Evolutionary conservation across 106 monocot species (phyloP), one percentile per base, ranked within the genome.

Genomic region (Posidonia australis): DNA sequence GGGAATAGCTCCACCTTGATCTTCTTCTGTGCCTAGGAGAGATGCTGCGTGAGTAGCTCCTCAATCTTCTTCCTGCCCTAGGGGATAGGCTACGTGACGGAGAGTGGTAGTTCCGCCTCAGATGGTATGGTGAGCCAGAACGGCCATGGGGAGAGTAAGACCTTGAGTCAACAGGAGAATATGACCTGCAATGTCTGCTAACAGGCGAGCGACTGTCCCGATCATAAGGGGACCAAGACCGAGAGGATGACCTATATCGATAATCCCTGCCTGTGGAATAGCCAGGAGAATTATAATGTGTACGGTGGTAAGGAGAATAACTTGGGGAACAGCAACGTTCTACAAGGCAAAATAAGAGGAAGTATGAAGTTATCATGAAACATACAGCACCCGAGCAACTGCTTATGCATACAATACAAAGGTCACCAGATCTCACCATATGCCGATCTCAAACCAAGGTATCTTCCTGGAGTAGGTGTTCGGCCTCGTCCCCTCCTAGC

Each of bases 401-500:
- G 10, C 18, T 53, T 14, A 14, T 13, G 11, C 9, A 29, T 58
- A 4, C 26, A 26, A 58, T 2, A 14, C 11, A 1, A 26, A 58
- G 14, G 16, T 3, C 22, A 26, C 10, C 26, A 13, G 28, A 58
- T 28, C 84, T 71, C 79, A 84, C 84, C 74, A 56, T 23, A 44
- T 12, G 19, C 42, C 30, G 51, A 48, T 74, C 71, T 85, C 45
- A 44, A 36, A 32, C 90, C 90, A 63, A 86, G 86, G 46, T 90
- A 90, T 19, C 74, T 77, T 0, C 85, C 86, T 24, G 90, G 90
- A 2, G 90, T 90, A 17, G 90, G 90, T 9, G 90, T 90, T 63
- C 90, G 57, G 4, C 90, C 90, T 0, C 86, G 70, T 21, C 80
- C 46, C 36, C 86, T 76, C 68, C 54, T 90, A 1, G 90, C 85